These are phyloP conservation scores for Solanum pimpinellifolium DNA, from an alignment of 257 asterid genomes.

Conservation along the genomic window DNA sequence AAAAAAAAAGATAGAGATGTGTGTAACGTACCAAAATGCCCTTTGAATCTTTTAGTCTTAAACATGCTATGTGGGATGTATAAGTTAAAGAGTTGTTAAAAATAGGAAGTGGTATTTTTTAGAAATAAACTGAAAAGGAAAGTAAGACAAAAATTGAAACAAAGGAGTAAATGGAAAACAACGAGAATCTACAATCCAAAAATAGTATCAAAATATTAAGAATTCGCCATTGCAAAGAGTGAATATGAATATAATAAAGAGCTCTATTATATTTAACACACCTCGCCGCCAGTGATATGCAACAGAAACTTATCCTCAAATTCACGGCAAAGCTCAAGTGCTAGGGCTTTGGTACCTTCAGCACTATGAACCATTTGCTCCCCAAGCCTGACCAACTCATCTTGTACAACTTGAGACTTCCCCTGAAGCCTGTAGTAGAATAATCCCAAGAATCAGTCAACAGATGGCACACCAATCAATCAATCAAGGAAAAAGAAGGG, in stretches of 20 bases:
- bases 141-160: neutral
- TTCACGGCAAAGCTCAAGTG: conserved; percentile 98
- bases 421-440: conserved; percentile 79
- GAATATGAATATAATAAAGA: neutral
- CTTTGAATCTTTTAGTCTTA: neutral
- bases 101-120: neutral
- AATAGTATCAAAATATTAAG: neutral
- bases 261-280: conserved; percentile 8
- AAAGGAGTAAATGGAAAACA: neutral
- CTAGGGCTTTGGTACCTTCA: conserved; percentile 94
- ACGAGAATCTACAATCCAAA: neutral
- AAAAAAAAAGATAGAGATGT: neutral
- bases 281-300: conserved; percentile 92
- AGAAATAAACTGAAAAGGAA: neutral
- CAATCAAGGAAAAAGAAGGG: neutral
- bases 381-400: conserved; percentile 88
- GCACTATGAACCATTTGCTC: conserved; percentile 84
- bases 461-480: neutral
- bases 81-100: neutral
- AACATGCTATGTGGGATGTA: neutral
- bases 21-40: neutral
- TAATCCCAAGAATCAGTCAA: neutral
- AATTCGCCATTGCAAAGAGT: neutral
- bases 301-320: conserved; percentile 98
- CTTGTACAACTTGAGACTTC: conserved; percentile 89